Percentiles rank a stretch among this genome's conserved stretches.
Conservation (phyloP, 108 stramenopile genomes). For the Bacterosira constricta region DNA sequence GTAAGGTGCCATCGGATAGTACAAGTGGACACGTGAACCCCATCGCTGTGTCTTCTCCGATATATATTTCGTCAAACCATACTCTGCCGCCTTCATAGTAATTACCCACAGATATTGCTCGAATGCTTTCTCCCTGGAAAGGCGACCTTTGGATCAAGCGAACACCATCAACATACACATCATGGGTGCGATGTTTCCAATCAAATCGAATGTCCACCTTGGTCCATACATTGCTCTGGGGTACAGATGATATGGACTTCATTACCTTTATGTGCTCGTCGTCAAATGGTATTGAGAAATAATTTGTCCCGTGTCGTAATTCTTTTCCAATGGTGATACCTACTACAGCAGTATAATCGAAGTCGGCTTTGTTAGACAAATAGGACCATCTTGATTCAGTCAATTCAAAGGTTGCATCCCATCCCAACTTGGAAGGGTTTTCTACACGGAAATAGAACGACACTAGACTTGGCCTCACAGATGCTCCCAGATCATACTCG, state of each 20-base stretch:
- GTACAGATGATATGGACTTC: background rate
- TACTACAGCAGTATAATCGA: slow-evolving; percentile 49
- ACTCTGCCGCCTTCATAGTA: slow-evolving; percentile 44
- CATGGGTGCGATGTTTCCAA: slow-evolving; percentile 63
- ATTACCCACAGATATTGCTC: slow-evolving; percentile 55
- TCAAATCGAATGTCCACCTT: slow-evolving; percentile 82
- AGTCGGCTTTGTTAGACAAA: slow-evolving; percentile 13
- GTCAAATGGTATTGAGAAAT: slow-evolving; percentile 55
- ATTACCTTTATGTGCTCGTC: slow-evolving; percentile 30
- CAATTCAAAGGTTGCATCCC: slow-evolving; percentile 51
- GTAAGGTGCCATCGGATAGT: slow-evolving; percentile 22
- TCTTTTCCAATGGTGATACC: slow-evolving; percentile 58
- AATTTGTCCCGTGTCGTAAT: slow-evolving; percentile 51
- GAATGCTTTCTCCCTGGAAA: slow-evolving; percentile 46
- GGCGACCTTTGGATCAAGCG: slow-evolving; percentile 28
- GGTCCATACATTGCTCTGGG: slow-evolving; percentile 62
- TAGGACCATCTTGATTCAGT: slow-evolving; percentile 46
- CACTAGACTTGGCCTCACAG: slow-evolving; percentile 28
- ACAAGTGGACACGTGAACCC: slow-evolving; percentile 59
- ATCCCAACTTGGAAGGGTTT: slow-evolving; percentile 20
- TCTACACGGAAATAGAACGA: slow-evolving; percentile 36
- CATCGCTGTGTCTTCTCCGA: slow-evolving; percentile 78
- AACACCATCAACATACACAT: slow-evolving; percentile 66
- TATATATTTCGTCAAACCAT: slow-evolving; percentile 84
- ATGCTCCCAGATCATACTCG: slow-evolving; percentile 35